Conservation (phyloP, 768 basidiomycete genomes). For the Russula compacta region DNA sequence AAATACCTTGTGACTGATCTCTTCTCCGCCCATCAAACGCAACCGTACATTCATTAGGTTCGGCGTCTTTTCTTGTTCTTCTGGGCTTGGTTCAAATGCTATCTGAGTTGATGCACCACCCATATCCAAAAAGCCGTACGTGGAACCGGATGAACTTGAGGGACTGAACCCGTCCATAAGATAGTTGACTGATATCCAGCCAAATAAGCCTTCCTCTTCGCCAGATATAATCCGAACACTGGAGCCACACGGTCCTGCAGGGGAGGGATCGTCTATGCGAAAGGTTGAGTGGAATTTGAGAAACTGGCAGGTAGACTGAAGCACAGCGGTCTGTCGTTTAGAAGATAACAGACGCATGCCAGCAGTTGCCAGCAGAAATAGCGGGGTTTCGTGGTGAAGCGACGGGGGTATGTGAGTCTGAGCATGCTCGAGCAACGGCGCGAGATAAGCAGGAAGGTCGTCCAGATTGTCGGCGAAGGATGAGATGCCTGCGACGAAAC, state of each 20-base stretch:
- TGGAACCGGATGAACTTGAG: constrained; percentile 51
- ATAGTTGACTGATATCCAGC: constrained; percentile 99
- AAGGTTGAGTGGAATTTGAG: constrained; percentile 71
- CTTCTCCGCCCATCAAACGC: constrained; percentile 72
- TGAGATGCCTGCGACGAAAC: constrained; percentile 61
- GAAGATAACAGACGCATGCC: constrained; percentile 87
- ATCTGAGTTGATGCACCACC: constrained; percentile 98
- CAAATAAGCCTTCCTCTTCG: constrained; percentile 96
- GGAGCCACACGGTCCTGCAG: constrained; percentile 78
- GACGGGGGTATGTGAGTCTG: constrained; percentile 78
- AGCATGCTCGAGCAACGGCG: constrained; percentile 79
- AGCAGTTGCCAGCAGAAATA: constrained; percentile 93
- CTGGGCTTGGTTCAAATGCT: constrained; percentile 78
- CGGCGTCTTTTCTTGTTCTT: constrained; percentile 45
- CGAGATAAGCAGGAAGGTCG: constrained; percentile 64
- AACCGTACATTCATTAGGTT: constrained; percentile 74
- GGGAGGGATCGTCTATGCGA: constrained; percentile 56
- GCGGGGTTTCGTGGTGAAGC: constrained; percentile 71
- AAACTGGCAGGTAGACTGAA: constrained; percentile 71
- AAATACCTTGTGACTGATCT: constrained; percentile 87
- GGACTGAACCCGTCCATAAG: constrained; percentile 90
- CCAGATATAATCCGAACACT: constrained; percentile 93
- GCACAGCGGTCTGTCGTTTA: constrained; percentile 57
- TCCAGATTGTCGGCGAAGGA: constrained; percentile 63
- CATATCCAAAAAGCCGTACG: constrained; percentile 98